Conservation (phyloP, 2,329 filamentous ascomycete genomes). For the Sclerotinia borealis region DNA sequence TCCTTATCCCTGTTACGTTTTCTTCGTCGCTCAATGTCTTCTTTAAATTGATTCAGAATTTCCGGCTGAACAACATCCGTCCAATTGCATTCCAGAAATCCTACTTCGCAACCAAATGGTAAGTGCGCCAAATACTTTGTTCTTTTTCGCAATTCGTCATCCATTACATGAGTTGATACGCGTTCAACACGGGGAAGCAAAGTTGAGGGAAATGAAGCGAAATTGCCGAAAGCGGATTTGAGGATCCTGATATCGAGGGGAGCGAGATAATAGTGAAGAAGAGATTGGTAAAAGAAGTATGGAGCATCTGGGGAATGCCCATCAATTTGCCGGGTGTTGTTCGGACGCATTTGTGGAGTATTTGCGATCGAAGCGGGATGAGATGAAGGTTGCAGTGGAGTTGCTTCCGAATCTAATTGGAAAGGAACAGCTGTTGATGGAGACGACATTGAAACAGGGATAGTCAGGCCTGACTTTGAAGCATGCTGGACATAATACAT, state of each 20-base stretch:
- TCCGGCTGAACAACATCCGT: conserved; percentile 59
- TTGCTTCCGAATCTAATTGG: neutral
- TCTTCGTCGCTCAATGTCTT: conserved; percentile 57
- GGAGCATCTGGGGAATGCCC: conserved; percentile 32
- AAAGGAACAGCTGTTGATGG: neutral
- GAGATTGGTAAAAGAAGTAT: conserved; percentile 67
- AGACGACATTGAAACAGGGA: conserved; percentile 18
- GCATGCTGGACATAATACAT: conserved; percentile 46
- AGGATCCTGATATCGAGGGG: conserved; percentile 68
- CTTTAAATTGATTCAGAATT: conserved; percentile 53
- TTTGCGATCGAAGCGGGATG: neutral
- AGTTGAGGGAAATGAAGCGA: conserved; percentile 60
- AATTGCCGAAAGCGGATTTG: conserved; percentile 63
- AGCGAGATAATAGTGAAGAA: conserved; percentile 67
- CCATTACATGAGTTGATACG: conserved; percentile 64
- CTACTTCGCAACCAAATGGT: conserved; percentile 66
- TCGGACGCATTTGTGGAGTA: neutral
- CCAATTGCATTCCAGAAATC: conserved; percentile 71
- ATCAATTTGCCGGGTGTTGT: conserved; percentile 4
- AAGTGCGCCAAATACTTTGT: conserved; percentile 66
- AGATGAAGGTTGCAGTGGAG: neutral
- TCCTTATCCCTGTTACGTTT: conserved; percentile 64
- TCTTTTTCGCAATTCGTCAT: conserved; percentile 63
- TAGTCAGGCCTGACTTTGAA: conserved; percentile 39
- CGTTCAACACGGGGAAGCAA: conserved; percentile 66